Evolutionary conservation across 2,329 filamentous ascomycete genomes (phyloP).

Genomic region (Trichoderma pleuroti): DNA sequence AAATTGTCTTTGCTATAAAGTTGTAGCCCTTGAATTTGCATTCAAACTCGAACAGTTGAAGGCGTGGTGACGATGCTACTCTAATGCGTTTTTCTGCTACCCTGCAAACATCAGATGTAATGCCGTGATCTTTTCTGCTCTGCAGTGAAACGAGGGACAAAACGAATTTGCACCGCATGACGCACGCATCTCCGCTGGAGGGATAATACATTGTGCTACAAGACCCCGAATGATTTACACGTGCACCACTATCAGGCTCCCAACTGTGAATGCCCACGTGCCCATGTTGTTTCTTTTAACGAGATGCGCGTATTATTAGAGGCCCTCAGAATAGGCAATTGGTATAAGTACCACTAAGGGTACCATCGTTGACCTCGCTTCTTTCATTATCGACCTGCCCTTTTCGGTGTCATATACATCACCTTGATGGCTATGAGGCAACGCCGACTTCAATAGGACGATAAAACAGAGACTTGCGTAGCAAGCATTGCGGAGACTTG

Average conservation of each 20-base stretch:
- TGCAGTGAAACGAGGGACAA: not conserved
- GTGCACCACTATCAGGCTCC: not conserved
- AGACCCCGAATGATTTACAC: not conserved
- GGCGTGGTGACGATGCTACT: not conserved
- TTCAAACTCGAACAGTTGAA: not conserved
- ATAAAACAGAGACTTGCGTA: not conserved
- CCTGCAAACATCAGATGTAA: not conserved
- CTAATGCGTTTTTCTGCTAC: not conserved
- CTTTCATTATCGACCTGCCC: not conserved
- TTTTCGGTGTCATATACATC: not conserved
- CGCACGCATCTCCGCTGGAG: not conserved
- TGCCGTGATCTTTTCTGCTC: not conserved
- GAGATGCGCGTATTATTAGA: not conserved
- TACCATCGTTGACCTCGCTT: not conserved
- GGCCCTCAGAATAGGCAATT: not conserved
- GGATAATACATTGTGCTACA: not conserved
- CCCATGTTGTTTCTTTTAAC: too few species aligned
- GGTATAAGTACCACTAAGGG: not conserved
- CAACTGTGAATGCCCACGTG: not conserved
- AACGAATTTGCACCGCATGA: not conserved
- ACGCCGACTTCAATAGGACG: not conserved
- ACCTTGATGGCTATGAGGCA: not conserved
- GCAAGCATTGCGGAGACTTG: not conserved
- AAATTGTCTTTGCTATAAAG: not conserved
- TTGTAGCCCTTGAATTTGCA: too few species aligned